Evolutionary conservation across 345 rosid genomes (phyloP).

Genomic region (Reutealis trisperma): DNA sequence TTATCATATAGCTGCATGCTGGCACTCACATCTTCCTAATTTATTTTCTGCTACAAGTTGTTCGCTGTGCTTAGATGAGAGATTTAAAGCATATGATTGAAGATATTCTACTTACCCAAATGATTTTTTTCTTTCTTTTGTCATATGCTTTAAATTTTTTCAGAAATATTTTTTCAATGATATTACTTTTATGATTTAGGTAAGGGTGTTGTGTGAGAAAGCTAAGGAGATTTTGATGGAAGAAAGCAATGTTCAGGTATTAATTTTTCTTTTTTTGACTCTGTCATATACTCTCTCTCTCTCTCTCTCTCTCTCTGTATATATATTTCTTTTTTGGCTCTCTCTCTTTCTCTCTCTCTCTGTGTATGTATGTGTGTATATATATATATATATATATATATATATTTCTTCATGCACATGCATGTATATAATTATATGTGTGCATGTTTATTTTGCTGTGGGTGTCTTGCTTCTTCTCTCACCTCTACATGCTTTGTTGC

Average conservation of each 20-base stretch:
- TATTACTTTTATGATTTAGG: slow-evolving; percentile 37
- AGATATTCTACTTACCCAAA: no score
- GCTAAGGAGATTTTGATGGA: slow-evolving; percentile 97
- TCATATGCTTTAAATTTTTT: background rate
- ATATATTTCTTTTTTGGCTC: background rate
- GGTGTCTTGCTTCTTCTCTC: no score
- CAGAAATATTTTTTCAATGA: background rate
- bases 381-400: no score
- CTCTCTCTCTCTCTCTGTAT: background rate
- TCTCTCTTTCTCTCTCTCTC: background rate
- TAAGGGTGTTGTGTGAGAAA: slow-evolving; percentile 85
- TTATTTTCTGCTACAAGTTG: no score
- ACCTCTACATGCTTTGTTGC: background rate
- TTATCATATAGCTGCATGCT: no score
- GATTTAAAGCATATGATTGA: background rate
- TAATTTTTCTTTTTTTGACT: background rate
- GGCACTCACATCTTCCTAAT: no score
- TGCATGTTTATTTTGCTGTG: background rate
- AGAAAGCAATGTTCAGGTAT: slow-evolving; percentile 99
- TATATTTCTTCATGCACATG: no score
- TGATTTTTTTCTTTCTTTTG: background rate
- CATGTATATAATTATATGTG: background rate
- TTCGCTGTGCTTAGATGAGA: background rate
- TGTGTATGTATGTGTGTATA: no score
- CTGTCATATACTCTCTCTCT: background rate